Evolutionary conservation across 768 basidiomycete genomes (phyloP).

Genomic region (Pilatotrama ljubarskyi): DNA sequence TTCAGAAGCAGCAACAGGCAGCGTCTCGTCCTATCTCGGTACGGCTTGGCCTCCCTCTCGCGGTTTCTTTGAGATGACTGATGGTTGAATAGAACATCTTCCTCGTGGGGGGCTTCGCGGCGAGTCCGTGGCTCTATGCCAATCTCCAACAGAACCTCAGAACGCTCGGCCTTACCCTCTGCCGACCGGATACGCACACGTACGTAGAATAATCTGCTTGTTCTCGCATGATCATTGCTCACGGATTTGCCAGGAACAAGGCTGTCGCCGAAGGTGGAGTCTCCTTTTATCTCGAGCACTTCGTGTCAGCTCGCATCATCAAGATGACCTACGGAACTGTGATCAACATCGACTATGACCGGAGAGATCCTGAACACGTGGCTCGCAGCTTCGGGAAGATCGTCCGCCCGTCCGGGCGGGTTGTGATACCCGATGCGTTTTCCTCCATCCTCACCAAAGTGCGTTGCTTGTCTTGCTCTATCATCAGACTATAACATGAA

Average conservation of each 20-base stretch:
- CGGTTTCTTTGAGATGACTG: neutral
- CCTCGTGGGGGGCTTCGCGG: slow-evolving; percentile 81
- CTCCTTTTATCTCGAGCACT: slow-evolving; percentile 46
- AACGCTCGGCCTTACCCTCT: slow-evolving; percentile 56
- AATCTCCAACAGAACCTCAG: slow-evolving; percentile 67
- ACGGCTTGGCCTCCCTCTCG: neutral
- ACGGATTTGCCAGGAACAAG: slow-evolving; percentile 36
- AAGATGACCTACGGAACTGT: slow-evolving; percentile 50
- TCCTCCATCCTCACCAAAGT: slow-evolving; percentile 18
- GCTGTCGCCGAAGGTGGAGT: slow-evolving; percentile 57
- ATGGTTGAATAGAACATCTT: slow-evolving; percentile 65
- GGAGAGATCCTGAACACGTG: slow-evolving; percentile 41
- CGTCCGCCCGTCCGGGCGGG: slow-evolving; percentile 32
- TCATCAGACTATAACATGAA: neutral
- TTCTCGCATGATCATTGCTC: slow-evolving; percentile 10
- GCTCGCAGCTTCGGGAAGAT: slow-evolving; percentile 35
- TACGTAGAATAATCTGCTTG: slow-evolving; percentile 27
- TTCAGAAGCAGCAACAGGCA: slow-evolving; percentile 7
- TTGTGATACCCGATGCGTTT: slow-evolving; percentile 13
- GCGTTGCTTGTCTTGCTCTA: too few species aligned
- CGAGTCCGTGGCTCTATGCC: slow-evolving; percentile 74
- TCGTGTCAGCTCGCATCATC: slow-evolving; percentile 48
- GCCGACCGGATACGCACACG: slow-evolving; percentile 79
- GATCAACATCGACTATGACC: slow-evolving; percentile 39
- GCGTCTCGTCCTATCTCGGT: slow-evolving; percentile 2